A percentile compares a stretch with the other conserved stretches of the same genome.
These are phyloP conservation scores for Kondoa malvinella DNA, from an alignment of 768 basidiomycete species.

Conservation along the genomic window DNA sequence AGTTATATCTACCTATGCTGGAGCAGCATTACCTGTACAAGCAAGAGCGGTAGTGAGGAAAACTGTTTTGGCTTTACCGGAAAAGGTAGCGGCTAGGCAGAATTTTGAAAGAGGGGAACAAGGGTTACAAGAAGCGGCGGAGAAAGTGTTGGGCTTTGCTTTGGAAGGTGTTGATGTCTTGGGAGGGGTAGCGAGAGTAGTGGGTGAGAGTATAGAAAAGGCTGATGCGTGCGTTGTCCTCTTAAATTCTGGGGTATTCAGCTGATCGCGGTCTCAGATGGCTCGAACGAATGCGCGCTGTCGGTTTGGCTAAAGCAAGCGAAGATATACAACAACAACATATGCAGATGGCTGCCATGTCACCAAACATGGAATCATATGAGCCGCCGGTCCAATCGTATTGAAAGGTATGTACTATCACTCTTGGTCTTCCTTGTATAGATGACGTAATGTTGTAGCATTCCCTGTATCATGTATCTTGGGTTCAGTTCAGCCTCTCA, in stretches of 20 bases:
- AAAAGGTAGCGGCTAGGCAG: constrained; percentile 35
- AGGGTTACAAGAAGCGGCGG: constrained; percentile 47
- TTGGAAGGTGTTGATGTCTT: constrained; percentile 89
- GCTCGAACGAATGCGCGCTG: constrained; percentile 61
- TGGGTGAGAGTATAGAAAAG: constrained; percentile 68
- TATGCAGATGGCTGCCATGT: no score
- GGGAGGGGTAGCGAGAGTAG: constrained; percentile 66
- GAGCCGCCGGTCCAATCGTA: no score
- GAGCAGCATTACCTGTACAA: constrained; percentile 68
- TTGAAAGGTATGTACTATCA: no score
- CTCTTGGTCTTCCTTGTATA: no score
- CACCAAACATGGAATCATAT: no score
- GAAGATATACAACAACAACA: no score
- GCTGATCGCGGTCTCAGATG: constrained; percentile 39
- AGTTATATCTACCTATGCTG: constrained; percentile 68
- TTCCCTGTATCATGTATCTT: no score
- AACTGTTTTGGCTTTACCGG: constrained; percentile 63
- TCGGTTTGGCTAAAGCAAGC: no score
- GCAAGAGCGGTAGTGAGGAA: constrained; percentile 54
- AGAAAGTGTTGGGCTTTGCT: constrained; percentile 63
- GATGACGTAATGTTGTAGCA: no score
- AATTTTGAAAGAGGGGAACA: neutral
- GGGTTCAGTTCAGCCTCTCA: no score
- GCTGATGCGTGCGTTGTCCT: constrained; percentile 49
- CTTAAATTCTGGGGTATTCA: constrained; percentile 13